Evolutionary conservation across 73 alveolate genomes (phyloP).

Genomic region (Blepharisma japonicum): DNA sequence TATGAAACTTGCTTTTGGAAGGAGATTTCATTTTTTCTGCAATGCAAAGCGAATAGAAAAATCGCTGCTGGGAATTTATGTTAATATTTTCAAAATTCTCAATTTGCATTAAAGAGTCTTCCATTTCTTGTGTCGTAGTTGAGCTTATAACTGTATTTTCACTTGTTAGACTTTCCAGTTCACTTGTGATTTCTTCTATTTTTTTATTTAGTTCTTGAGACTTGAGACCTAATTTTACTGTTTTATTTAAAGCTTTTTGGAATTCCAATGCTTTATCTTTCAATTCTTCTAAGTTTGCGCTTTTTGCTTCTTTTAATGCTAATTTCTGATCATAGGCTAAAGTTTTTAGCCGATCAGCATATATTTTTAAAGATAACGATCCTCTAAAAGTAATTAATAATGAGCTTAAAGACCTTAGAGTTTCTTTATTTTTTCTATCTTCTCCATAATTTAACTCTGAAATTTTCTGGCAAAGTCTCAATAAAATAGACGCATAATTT

Average conservation of each 20-base stretch:
- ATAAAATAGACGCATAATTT: background rate
- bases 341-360: slow-evolving; percentile 17
- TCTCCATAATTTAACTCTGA: background rate
- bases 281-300: background rate
- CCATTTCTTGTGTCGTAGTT: background rate
- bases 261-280: background rate
- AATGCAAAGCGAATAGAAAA: slow-evolving; percentile 11
- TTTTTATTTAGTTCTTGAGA: background rate
- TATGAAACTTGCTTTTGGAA: background rate
- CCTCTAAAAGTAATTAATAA: slow-evolving; percentile 3
- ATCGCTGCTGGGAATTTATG: background rate
- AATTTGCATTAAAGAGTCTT: background rate
- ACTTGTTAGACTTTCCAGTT: slow-evolving; percentile 3
- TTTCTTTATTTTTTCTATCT: background rate
- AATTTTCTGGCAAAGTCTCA: slow-evolving; percentile 10
- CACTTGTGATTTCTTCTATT: slow-evolving; percentile 20
- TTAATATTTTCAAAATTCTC: too few species aligned
- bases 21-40: background rate
- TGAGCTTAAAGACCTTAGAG: background rate
- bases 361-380: background rate
- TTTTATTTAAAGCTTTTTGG: too few species aligned
- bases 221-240: background rate
- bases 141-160: background rate
- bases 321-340: background rate
- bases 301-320: slow-evolving; percentile 4